Evolutionary conservation across 176 grass and related monocot genomes (phyloP).

Genomic region (Oryza coarctata): DNA sequence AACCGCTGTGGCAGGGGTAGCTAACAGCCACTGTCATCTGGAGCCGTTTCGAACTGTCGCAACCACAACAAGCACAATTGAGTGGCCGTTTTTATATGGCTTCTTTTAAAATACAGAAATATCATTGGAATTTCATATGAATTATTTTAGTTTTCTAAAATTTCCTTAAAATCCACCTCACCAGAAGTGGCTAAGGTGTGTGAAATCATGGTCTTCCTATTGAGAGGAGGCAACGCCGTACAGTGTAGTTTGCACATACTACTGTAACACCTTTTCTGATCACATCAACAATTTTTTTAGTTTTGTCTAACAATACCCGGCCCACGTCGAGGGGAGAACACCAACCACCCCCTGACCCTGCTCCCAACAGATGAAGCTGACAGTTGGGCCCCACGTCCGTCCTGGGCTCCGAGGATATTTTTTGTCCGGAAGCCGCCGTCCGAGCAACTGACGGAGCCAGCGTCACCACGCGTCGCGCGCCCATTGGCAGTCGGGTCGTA

Average conservation of each 20-base stretch:
- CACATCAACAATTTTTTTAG: neutral
- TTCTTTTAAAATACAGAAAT: too few species aligned
- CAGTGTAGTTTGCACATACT: too few species aligned
- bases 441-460: conserved; percentile 37
- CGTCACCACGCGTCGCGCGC: conserved; percentile 3
- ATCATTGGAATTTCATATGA: too few species aligned
- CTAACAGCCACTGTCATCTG: too few species aligned
- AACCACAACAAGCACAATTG: too few species aligned
- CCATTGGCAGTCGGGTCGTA: neutral
- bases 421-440: conserved; percentile 43
- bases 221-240: neutral
- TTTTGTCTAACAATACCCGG: neutral
- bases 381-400: neutral
- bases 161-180: too few species aligned
- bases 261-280: too few species aligned
- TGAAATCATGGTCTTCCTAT: neutral
- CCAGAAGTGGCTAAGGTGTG: too few species aligned
- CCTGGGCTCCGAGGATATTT: conserved; percentile 31
- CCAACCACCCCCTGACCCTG: neutral
- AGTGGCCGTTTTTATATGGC: too few species aligned
- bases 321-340: neutral
- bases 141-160: too few species aligned
- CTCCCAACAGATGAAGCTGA: neutral
- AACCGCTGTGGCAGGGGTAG: too few species aligned
- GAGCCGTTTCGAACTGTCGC: too few species aligned